Evolutionary conservation across 176 grass and related monocot species (phyloP).

Genomic region (Alopecurus myosuroides): DNA sequence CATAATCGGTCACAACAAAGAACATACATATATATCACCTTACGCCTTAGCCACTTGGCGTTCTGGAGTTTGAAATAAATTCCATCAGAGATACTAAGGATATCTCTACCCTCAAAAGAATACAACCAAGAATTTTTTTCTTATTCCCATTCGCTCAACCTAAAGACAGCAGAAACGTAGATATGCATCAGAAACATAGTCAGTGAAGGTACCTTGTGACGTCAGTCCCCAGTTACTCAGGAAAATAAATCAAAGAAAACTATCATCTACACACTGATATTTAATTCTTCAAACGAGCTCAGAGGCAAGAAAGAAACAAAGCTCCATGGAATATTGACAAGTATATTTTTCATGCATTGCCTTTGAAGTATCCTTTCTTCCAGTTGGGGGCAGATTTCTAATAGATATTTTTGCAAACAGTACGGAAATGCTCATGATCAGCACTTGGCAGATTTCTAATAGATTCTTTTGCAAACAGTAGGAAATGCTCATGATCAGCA

Average conservation of each 20-base stretch:
- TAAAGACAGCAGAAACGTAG: background rate
- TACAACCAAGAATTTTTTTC: background rate
- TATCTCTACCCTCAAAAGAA: background rate
- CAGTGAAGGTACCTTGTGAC: background rate
- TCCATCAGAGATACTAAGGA: background rate
- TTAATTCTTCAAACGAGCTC: slow-evolving; percentile 6
- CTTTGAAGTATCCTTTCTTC: slow-evolving; percentile 27
- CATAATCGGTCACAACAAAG: background rate
- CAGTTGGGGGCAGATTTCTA: slow-evolving; percentile 14
- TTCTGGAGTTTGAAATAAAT: background rate
- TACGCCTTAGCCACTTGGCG: background rate
- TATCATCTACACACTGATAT: background rate
- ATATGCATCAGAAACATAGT: background rate
- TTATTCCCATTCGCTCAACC: background rate
- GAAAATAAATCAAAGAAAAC: background rate
- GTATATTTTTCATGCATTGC: slow-evolving; percentile 31
- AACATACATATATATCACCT: background rate
- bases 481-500: no score
- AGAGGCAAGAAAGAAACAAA: slow-evolving; percentile 13
- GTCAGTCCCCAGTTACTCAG: background rate
- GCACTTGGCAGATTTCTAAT: no score
- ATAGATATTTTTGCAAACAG: slow-evolving; percentile 29
- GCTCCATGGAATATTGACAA: slow-evolving; percentile 17
- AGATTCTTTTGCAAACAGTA: no score
- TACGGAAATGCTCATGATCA: slow-evolving; percentile 23